These are phyloP conservation scores for Blastomyces percursus DNA, from an alignment of 2,329 filamentous ascomycete species.

Conservation along the genomic window DNA sequence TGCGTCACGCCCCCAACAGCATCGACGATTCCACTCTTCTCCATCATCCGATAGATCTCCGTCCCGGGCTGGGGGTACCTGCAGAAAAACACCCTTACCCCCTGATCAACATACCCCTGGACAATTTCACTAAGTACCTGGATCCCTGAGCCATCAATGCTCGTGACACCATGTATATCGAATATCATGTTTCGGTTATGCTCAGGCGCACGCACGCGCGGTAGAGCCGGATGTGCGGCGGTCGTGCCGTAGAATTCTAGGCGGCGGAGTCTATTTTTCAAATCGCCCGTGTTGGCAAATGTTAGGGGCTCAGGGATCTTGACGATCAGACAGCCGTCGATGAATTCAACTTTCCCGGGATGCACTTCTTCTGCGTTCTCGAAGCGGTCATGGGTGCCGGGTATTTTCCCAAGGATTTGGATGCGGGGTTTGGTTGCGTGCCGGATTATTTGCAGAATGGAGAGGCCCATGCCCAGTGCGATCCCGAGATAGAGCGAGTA, in stretches of 20 bases:
- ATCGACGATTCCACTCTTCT: slow-evolving; percentile 72
- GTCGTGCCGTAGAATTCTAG: slow-evolving; percentile 86
- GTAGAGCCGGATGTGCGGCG: slow-evolving; percentile 74
- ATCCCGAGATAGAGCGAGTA: slow-evolving; percentile 92
- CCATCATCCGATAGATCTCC: slow-evolving; percentile 61
- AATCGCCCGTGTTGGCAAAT: slow-evolving; percentile 89
- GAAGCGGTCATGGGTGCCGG: slow-evolving; percentile 64
- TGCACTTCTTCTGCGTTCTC: slow-evolving; percentile 73
- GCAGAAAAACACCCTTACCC: slow-evolving; percentile 50
- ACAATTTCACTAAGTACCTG: slow-evolving; percentile 91
- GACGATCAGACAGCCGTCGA: slow-evolving; percentile 87
- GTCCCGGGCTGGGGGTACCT: slow-evolving; percentile 40
- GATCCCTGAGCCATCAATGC: slow-evolving; percentile 82
- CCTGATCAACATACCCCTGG: slow-evolving; percentile 60
- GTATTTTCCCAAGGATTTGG: slow-evolving; percentile 84
- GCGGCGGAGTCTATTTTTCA: slow-evolving; percentile 71
- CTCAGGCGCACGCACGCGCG: slow-evolving; percentile 62
- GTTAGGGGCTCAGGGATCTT: slow-evolving; percentile 96
- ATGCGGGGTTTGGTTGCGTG: slow-evolving; percentile 89
- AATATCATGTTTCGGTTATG: slow-evolving; percentile 90
- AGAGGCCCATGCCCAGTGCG: slow-evolving; percentile 83
- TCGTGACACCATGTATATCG: slow-evolving; percentile 94
- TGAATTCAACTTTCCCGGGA: slow-evolving; percentile 65
- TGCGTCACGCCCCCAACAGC: slow-evolving; percentile 64
- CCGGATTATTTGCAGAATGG: slow-evolving; percentile 75